phyloP scores from a whole-genome alignment of 192 early-diverging fungal genomes.

The Entomortierella beljakovae region DNA sequence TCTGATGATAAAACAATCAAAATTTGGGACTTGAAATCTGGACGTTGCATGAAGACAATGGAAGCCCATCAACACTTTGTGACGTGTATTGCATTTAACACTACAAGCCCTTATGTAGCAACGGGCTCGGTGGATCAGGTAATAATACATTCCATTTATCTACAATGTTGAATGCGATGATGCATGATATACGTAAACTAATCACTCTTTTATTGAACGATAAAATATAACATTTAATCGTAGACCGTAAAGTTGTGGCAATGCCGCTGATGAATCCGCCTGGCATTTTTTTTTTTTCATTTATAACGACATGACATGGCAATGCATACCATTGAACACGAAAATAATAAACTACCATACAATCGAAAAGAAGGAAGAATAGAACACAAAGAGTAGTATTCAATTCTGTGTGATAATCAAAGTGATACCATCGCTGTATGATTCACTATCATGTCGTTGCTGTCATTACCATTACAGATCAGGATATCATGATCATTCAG shows the following conservation, averaged over 20 bases:
- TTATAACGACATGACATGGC: constrained; percentile 10
- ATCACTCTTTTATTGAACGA: neutral
- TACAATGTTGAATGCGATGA: too few species aligned
- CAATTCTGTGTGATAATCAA: too few species aligned
- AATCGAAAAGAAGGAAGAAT: neutral
- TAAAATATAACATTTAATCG: neutral
- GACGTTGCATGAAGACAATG: constrained; percentile 83
- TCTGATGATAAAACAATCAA: constrained; percentile 94
- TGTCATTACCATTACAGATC: too few species aligned
- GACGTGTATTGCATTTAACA: constrained; percentile 82
- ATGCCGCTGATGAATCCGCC: constrained; percentile 27
- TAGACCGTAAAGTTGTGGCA: constrained; percentile 46
- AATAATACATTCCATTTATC: neutral
- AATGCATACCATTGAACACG: neutral
- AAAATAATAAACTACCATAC: too few species aligned
- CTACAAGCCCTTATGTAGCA: constrained; percentile 76
- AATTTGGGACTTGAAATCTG: constrained; percentile 89
- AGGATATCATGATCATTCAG: too few species aligned
- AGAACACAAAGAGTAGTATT: too few species aligned
- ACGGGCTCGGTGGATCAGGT: constrained; percentile 87
- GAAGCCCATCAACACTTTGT: constrained; percentile 93
- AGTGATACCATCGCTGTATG: too few species aligned
- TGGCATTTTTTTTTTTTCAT: neutral
- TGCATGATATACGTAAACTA: neutral
- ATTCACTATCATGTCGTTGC: too few species aligned